phyloP scores from a whole-genome alignment of 139 green algal genomes.

The Chlorella sp. region DNA sequence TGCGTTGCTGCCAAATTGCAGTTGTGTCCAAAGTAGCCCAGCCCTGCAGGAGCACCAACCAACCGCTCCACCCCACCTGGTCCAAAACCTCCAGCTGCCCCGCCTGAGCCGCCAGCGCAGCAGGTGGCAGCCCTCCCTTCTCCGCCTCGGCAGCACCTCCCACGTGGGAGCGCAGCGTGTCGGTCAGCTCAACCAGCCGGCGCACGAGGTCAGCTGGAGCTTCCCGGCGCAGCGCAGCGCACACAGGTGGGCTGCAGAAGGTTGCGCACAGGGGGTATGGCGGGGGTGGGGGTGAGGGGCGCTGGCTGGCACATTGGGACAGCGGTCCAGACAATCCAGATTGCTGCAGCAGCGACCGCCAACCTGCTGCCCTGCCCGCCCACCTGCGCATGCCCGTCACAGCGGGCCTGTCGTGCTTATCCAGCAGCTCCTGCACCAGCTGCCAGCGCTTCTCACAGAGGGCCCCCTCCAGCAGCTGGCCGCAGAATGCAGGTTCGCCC shows the following conservation, averaged over 20 bases:
- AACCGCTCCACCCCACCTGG: background rate
- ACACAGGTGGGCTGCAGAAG: slow-evolving; percentile 16
- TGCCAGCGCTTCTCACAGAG: background rate
- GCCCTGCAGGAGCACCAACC: background rate
- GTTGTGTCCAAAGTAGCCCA: too few species aligned
- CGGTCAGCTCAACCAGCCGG: background rate
- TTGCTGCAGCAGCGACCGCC: background rate
- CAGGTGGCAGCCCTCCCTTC: background rate
- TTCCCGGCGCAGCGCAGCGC: background rate
- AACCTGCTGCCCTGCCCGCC: background rate
- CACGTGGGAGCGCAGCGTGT: background rate
- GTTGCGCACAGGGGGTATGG: background rate
- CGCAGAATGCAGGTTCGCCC: background rate
- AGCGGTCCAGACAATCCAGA: background rate
- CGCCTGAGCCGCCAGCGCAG: background rate
- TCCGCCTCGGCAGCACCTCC: background rate
- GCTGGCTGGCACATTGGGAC: background rate
- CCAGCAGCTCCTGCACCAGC: background rate
- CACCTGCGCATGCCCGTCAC: background rate
- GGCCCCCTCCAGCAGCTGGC: background rate
- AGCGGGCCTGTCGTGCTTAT: background rate
- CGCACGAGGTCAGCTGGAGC: background rate
- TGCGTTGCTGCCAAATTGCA: too few species aligned
- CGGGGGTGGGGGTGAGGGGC: background rate
- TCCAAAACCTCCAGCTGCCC: background rate